A percentile compares a stretch with the other conserved stretches of the same genome.
Conservation (phyloP, 331 rosid species). For the Quercus tomentella region DNA sequence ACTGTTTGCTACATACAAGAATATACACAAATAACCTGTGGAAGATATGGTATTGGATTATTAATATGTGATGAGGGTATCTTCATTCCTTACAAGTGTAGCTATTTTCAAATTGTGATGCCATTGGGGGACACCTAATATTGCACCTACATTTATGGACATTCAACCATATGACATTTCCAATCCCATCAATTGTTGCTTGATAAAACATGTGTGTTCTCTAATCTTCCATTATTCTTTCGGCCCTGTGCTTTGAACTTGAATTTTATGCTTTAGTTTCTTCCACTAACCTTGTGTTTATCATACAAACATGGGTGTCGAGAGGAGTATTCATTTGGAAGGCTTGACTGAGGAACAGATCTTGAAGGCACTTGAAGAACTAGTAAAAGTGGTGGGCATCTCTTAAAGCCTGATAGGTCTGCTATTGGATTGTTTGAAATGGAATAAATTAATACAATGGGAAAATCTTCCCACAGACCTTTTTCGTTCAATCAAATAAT, state of each 20-base stretch:
- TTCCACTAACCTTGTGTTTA: not conserved
- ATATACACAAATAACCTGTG: not conserved
- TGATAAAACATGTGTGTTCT: not conserved
- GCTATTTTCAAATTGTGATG: not conserved
- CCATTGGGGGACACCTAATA: not conserved
- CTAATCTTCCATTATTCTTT: not conserved
- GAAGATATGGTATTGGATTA: not conserved
- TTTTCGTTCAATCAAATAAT: not conserved
- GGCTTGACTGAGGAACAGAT: constrained; percentile 78
- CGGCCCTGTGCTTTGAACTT: not conserved
- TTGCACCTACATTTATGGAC: not conserved
- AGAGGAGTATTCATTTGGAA: constrained; percentile 74
- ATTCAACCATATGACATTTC: not conserved
- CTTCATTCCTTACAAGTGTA: not conserved
- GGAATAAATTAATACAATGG: constrained; percentile 33
- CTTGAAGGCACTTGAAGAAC: constrained; percentile 77
- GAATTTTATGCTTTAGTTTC: constrained; percentile 3
- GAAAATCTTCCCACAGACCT: not conserved
- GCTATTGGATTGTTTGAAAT: constrained; percentile 6
- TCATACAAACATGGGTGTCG: constrained; percentile 73
- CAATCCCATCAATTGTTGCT: not conserved
- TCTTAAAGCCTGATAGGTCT: constrained; percentile 47
- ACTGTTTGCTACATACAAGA: not conserved
- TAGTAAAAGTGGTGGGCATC: constrained; percentile 59
- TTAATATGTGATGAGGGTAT: not conserved